A percentile compares a stretch with the other conserved stretches of the same genome.
Evolutionary conservation across 768 basidiomycete genomes (phyloP).

Genomic region (Trametopsis cervina): DNA sequence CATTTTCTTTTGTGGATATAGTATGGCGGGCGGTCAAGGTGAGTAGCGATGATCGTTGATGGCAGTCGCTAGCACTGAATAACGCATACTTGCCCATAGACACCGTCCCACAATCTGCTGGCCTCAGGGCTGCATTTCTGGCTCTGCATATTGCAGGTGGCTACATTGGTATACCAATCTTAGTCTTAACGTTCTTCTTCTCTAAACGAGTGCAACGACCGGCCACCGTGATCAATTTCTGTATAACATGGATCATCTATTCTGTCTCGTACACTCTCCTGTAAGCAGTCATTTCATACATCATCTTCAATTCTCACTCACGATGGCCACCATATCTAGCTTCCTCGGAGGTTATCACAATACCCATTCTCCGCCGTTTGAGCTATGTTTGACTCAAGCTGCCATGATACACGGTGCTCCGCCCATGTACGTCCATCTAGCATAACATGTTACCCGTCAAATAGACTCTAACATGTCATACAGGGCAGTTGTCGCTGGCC

Average conservation of each 20-base stretch:
- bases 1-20: not conserved
- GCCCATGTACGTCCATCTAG: constrained; percentile 45
- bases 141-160: constrained; percentile 45
- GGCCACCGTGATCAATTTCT: constrained; percentile 51
- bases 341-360: too few species aligned
- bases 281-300: constrained; percentile 29
- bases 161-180: constrained; percentile 42
- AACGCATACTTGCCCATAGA: too few species aligned
- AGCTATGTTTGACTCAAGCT: constrained; percentile 43
- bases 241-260: constrained; percentile 47
- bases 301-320: constrained; percentile 19
- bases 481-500: constrained; percentile 36
- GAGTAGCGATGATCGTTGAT: too few species aligned
- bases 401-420: constrained; percentile 45
- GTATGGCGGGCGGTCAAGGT: too few species aligned
- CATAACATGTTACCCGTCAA: not conserved
- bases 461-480: constrained; percentile 1
- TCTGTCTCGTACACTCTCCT: constrained; percentile 44
- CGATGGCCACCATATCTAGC: constrained; percentile 21
- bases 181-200: constrained; percentile 38
- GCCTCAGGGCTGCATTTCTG: constrained; percentile 33
- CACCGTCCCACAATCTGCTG: not conserved
- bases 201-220: constrained; percentile 38
- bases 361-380: constrained; percentile 19
- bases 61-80: too few species aligned